Evolutionary conservation across 2,329 filamentous ascomycete genomes (phyloP).

Genomic region (Ophiostoma sp.): DNA sequence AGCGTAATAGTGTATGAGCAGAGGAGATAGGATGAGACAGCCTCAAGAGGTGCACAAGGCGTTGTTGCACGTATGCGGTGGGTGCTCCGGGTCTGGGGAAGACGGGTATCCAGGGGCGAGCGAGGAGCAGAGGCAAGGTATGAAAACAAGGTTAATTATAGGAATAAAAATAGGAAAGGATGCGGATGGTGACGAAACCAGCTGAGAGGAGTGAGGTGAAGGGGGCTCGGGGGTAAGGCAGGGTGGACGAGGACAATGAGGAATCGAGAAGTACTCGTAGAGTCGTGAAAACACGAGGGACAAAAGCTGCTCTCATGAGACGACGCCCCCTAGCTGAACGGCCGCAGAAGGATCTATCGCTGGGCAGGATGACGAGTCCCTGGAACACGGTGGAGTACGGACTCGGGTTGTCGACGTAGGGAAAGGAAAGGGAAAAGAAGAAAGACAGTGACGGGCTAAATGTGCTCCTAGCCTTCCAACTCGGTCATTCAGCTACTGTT

Average conservation of each 20-base stretch:
- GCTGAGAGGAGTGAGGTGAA: neutral
- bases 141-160: constrained; percentile 4
- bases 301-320: neutral
- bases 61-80: neutral
- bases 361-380: constrained; percentile 3
- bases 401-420: neutral
- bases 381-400: constrained; percentile 3
- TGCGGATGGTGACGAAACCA: neutral
- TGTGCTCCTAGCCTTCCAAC: neutral
- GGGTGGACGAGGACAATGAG: neutral
- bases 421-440: neutral
- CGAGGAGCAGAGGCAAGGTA: neutral
- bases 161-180: neutral
- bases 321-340: constrained; percentile 1
- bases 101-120: neutral
- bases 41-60: neutral
- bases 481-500: neutral
- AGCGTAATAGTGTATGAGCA: neutral
- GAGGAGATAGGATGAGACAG: neutral
- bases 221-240: neutral
- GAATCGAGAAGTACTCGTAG: neutral
- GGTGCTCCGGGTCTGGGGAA: neutral
- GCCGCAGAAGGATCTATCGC: neutral
- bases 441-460: neutral
- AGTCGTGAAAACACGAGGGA: neutral